Evolutionary conservation across 805 yeast species (phyloP).

Genomic region (Barnettozyma sp.): DNA sequence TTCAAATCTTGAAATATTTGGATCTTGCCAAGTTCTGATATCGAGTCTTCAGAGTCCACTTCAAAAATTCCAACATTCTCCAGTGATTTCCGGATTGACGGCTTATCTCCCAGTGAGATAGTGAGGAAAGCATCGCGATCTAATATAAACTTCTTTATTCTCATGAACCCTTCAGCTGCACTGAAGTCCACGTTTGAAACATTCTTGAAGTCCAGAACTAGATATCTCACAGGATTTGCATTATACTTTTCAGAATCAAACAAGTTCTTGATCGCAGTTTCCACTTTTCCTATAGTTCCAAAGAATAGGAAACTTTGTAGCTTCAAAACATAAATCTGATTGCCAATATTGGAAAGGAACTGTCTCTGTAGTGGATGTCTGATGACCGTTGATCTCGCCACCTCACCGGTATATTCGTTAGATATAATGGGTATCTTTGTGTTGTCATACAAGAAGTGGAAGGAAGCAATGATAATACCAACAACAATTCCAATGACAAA

Average conservation of each 20-base stretch:
- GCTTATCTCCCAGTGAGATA: constrained; percentile 69
- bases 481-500: constrained; percentile 88
- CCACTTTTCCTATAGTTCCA: constrained; percentile 93
- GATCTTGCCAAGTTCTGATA: constrained; percentile 30
- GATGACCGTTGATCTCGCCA: constrained; percentile 86
- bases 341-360: constrained; percentile 78
- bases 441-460: constrained; percentile 91
- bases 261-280: constrained; percentile 57
- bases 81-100: constrained; percentile 61
- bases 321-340: constrained; percentile 83
- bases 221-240: constrained; percentile 62
- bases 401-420: constrained; percentile 78
- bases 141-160: constrained; percentile 71
- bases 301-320: constrained; percentile 86
- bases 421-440: constrained; percentile 76
- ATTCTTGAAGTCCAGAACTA: constrained; percentile 78
- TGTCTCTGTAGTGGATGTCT: constrained; percentile 87
- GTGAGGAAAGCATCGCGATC: constrained; percentile 66
- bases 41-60: constrained; percentile 27
- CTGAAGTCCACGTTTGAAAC: constrained; percentile 83
- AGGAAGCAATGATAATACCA: constrained; percentile 86
- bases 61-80: constrained; percentile 73
- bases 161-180: constrained; percentile 91
- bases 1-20: constrained; percentile 75
- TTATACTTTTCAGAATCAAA: constrained; percentile 42